Evolutionary conservation across 2,329 filamentous ascomycete genomes (phyloP).

Genomic region (Hirsutella rhossiliensis): DNA sequence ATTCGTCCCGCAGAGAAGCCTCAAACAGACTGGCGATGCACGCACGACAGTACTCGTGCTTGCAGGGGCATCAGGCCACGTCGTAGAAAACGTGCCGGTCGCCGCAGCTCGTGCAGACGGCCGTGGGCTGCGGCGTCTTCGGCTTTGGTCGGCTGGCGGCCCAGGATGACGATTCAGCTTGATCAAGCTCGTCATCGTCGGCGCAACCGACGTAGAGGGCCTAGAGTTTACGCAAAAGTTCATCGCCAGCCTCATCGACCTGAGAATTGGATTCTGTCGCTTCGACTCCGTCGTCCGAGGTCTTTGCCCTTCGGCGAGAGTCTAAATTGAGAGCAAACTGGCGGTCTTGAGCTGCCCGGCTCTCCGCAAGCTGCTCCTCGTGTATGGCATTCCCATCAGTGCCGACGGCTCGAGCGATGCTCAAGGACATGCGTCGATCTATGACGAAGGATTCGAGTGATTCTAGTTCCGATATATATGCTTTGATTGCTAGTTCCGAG

Average conservation of each 20-base stretch:
- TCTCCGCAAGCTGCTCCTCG: background rate
- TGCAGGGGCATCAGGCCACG: constrained; percentile 17
- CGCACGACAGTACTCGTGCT: constrained; percentile 36
- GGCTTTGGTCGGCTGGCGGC: background rate
- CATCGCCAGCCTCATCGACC: background rate
- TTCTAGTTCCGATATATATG: background rate
- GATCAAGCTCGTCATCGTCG: background rate
- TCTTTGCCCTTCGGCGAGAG: background rate
- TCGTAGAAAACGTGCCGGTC: background rate
- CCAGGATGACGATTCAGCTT: background rate
- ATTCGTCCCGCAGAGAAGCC: constrained; percentile 30
- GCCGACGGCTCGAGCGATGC: background rate
- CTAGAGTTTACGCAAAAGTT: background rate
- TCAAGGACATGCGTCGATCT: background rate
- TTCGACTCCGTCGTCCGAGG: background rate
- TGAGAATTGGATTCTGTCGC: background rate
- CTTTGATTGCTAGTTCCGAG: background rate
- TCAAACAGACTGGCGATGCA: constrained; percentile 33
- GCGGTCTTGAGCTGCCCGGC: background rate
- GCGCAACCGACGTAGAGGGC: background rate
- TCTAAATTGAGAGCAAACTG: background rate
- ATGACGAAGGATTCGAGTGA: background rate
- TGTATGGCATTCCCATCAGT: background rate
- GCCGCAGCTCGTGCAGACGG: background rate
- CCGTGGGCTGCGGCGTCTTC: background rate